These are phyloP conservation scores for Beauveria brongniartii DNA, from an alignment of 2,329 filamentous ascomycete genomes.

Conservation along the genomic window DNA sequence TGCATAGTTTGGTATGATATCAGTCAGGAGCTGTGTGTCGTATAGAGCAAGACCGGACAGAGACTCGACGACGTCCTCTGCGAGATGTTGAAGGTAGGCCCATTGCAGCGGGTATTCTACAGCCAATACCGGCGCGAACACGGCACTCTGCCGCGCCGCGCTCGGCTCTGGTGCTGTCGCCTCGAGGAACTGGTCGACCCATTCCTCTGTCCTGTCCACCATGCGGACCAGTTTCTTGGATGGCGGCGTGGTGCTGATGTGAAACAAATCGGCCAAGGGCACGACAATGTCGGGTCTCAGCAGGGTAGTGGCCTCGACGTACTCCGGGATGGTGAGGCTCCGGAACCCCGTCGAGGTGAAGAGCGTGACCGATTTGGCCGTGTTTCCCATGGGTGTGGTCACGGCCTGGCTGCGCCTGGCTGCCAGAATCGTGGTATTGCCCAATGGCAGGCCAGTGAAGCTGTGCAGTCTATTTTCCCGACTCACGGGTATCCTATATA, in stretches of 20 bases:
- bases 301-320: constrained; percentile 54
- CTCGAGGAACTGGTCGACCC: constrained; percentile 61
- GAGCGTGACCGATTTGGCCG: constrained; percentile 62
- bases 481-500: constrained; percentile 33
- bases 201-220: constrained; percentile 76
- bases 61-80: constrained; percentile 47
- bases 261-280: constrained; percentile 62
- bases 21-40: constrained; percentile 59
- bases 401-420: constrained; percentile 73
- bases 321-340: constrained; percentile 59
- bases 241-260: constrained; percentile 43
- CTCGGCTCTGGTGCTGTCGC: constrained; percentile 20
- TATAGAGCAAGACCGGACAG: constrained; percentile 72
- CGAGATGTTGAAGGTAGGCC: constrained; percentile 68
- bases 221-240: constrained; percentile 73
- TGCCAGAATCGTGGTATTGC: constrained; percentile 62
- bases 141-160: constrained; percentile 23
- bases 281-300: constrained; percentile 75
- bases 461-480: constrained; percentile 53
- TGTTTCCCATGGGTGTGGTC: constrained; percentile 61
- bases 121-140: constrained; percentile 65
- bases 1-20: constrained; percentile 45
- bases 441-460: constrained; percentile 66
- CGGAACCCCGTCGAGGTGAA: constrained; percentile 83
- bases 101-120: constrained; percentile 67